Conservation (phyloP, 2,329 filamentous ascomycete species). For the Aurifilum marmelostoma region DNA sequence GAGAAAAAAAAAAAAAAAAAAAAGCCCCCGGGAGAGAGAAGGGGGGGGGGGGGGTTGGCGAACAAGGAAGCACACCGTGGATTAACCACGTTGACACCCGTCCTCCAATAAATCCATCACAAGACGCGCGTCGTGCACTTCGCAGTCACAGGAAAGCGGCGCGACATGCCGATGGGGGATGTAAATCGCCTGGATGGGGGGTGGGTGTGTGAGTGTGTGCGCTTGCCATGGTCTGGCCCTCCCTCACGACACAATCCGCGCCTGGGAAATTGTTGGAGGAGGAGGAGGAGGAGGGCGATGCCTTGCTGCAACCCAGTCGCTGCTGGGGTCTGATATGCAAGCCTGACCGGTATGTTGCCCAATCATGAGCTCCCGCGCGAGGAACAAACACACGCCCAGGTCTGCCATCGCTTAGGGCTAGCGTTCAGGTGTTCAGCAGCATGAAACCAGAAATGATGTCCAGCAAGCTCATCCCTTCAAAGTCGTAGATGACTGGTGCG, state of each 20-base stretch:
- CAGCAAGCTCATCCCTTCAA: neutral
- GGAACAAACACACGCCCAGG: neutral
- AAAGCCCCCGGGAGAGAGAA: neutral
- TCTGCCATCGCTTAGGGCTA: neutral
- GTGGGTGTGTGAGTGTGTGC: neutral
- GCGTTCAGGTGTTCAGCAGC: neutral
- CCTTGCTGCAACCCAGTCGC: slow-evolving; percentile 9
- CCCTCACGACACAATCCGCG: neutral
- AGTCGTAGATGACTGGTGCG: slow-evolving; percentile 18
- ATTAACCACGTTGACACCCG: neutral
- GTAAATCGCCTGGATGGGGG: neutral
- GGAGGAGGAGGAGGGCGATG: neutral
- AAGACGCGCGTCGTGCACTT: slow-evolving; percentile 7
- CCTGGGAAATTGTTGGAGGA: neutral
- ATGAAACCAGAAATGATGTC: slow-evolving; percentile 24
- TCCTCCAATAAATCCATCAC: neutral
- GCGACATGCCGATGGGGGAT: slow-evolving; percentile 11
- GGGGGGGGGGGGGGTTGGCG: neutral
- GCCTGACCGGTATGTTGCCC: slow-evolving; percentile 8
- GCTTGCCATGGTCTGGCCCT: neutral
- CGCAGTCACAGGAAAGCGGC: slow-evolving; percentile 6
- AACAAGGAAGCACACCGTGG: neutral
- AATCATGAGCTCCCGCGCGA: slow-evolving; percentile 3
- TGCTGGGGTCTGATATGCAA: neutral
- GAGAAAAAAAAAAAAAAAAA: too few species aligned